These are phyloP conservation scores for Calonectria honghensis DNA, from an alignment of 2,329 filamentous ascomycete genomes.

Conservation along the genomic window DNA sequence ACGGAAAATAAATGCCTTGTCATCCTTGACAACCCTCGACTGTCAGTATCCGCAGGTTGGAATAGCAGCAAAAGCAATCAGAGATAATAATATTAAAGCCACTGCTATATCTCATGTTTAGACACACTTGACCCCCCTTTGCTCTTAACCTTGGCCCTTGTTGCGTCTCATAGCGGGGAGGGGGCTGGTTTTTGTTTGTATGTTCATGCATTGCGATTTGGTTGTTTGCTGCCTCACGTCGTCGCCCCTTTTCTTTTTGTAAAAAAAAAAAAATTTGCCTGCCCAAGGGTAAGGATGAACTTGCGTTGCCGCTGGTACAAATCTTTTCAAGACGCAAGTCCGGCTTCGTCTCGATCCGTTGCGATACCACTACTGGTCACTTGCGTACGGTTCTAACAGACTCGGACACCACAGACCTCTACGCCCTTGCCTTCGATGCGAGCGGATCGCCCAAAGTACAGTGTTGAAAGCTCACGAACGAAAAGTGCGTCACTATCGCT, in stretches of 20 bases:
- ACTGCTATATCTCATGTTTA: slow-evolving; percentile 15
- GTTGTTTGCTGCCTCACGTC: slow-evolving; percentile 12
- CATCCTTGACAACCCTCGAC: background rate
- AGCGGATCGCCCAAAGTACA: slow-evolving; percentile 80
- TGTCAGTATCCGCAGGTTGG: background rate
- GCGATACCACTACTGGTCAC: slow-evolving; percentile 20
- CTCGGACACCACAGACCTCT: slow-evolving; percentile 83
- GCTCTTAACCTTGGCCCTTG: background rate
- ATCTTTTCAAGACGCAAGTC: slow-evolving; percentile 51
- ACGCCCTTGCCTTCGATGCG: slow-evolving; percentile 81
- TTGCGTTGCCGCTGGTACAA: slow-evolving; percentile 47
- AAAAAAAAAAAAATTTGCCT: slow-evolving; percentile 18
- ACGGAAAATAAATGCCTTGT: background rate
- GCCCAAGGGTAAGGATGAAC: slow-evolving; percentile 29
- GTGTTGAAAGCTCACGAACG: slow-evolving; percentile 75
- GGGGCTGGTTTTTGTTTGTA: background rate
- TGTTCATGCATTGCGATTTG: slow-evolving; percentile 29
- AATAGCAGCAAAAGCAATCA: background rate
- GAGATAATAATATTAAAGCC: slow-evolving; percentile 22
- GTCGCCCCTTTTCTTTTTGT: background rate
- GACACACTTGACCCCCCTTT: background rate
- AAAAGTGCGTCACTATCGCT: slow-evolving; percentile 82
- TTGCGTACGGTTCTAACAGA: slow-evolving; percentile 70
- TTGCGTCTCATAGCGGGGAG: background rate
- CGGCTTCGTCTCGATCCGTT: slow-evolving; percentile 49